These are phyloP conservation scores for Colletotrichum ledebouriae DNA, from an alignment of 2,329 filamentous ascomycete genomes.

Conservation along the genomic window DNA sequence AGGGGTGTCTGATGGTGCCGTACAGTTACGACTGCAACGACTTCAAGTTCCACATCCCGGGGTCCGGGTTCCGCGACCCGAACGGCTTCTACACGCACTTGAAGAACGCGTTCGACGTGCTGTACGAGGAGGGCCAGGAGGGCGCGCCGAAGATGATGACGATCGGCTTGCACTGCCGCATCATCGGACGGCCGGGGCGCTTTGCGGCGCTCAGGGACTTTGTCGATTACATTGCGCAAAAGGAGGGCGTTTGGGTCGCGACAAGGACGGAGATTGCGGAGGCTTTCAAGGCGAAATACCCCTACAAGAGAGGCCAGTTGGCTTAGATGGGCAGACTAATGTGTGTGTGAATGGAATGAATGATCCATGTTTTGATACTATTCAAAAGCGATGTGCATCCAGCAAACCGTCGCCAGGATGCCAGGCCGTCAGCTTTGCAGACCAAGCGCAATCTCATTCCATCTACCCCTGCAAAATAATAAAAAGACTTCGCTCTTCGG, in stretches of 20 bases:
- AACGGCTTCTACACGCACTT: conserved; percentile 60
- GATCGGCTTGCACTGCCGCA: conserved; percentile 65
- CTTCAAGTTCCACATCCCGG: conserved; percentile 56
- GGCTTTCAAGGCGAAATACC: conserved; percentile 61
- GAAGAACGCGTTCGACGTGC: conserved; percentile 65
- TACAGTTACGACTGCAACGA: conserved; percentile 70
- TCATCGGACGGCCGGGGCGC: conserved; percentile 65
- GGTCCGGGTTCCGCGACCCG: conserved; percentile 60
- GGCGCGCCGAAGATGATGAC: conserved; percentile 71
- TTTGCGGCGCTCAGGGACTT: conserved; percentile 65
- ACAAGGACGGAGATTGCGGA: conserved; percentile 66
- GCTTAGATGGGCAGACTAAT: conserved; percentile 2
- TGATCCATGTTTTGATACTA: no score
- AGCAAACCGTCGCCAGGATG: no score
- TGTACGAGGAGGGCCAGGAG: conserved; percentile 64
- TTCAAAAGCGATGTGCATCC: no score
- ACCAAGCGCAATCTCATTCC: no score
- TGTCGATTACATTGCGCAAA: conserved; percentile 64
- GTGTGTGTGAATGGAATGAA: background rate
- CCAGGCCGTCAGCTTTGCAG: no score
- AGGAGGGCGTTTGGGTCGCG: conserved; percentile 68
- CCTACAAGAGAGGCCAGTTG: conserved; percentile 59
- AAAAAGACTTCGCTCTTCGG: no score
- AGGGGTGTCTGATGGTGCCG: conserved; percentile 67
- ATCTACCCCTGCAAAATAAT: no score